Evolutionary conservation across 495 filamentous ascomycete species (phyloP).

Genomic region (Paragyromitra xinjiangensis): DNA sequence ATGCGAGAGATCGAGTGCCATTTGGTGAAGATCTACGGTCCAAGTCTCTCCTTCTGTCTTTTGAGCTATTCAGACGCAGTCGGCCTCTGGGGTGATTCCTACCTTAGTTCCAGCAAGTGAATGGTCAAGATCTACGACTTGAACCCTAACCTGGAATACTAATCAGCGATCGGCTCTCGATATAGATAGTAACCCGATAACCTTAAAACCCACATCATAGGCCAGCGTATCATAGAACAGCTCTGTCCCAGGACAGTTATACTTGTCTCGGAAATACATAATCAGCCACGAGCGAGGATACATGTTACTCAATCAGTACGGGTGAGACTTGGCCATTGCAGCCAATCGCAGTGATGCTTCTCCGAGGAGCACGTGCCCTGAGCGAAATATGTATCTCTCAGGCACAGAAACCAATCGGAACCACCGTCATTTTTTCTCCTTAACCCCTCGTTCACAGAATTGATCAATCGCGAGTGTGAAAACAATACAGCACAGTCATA

Average conservation of each 20-base stretch:
- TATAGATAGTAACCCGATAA: not conserved
- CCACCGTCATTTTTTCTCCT: not conserved
- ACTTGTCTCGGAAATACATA: not conserved
- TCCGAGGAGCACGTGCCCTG: not conserved
- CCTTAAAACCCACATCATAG: not conserved
- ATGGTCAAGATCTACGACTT: not conserved
- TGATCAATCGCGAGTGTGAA: not conserved
- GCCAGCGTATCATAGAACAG: not conserved
- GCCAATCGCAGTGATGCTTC: not conserved
- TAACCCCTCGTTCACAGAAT: not conserved
- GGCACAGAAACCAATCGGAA: not conserved
- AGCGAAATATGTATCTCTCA: not conserved
- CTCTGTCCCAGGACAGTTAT: not conserved
- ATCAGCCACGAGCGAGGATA: not conserved
- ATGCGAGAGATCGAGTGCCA: slow-evolving; percentile 3
- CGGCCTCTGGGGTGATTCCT: too few species aligned
- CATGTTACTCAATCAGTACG: not conserved
- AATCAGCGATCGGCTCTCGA: not conserved
- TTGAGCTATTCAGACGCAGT: not conserved
- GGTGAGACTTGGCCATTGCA: not conserved
- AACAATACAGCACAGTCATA: not conserved
- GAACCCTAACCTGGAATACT: not conserved
- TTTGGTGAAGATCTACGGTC: slow-evolving; percentile 5
- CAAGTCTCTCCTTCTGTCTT: not conserved
- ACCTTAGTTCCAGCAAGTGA: not conserved